Evolutionary conservation across 176 grass and related monocot species (phyloP).

Genomic region (Carex littledalei): DNA sequence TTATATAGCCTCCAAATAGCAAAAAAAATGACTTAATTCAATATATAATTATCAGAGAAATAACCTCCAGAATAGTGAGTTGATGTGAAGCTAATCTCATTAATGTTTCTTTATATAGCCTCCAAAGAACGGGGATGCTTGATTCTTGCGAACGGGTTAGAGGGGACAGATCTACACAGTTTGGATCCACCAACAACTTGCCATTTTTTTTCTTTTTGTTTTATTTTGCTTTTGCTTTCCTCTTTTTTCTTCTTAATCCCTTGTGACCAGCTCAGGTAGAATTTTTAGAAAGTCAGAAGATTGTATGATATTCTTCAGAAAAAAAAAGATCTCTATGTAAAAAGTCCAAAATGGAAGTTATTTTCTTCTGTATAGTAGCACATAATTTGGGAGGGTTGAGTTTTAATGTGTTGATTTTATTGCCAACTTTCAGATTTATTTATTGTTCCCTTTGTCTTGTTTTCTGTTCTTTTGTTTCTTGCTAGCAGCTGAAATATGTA

Average conservation of each 20-base stretch:
- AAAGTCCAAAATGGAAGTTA: conserved; percentile 6
- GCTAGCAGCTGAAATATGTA: conserved; percentile 4
- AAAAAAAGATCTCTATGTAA: conserved; percentile 2
- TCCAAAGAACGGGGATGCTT: conserved; percentile 14
- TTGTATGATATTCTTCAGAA: conserved; percentile 22
- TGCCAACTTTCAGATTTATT: not conserved
- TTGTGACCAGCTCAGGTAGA: conserved; percentile 16
- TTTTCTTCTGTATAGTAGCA: conserved; percentile 18
- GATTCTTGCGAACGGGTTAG: not conserved
- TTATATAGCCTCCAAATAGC: not conserved
- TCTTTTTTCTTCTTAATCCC: not conserved
- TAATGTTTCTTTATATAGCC: conserved; percentile 8
- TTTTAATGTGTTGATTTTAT: conserved; percentile 7
- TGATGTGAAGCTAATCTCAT: conserved; percentile 1
- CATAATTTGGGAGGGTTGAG: conserved; percentile 4
- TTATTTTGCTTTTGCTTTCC: not conserved
- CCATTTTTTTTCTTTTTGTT: not conserved
- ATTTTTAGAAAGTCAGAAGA: conserved; percentile 22
- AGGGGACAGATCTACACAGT: conserved; percentile 17
- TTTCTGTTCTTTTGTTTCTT: not conserved
- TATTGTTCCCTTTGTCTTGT: not conserved
- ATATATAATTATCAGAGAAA: not conserved
- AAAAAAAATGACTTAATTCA: not conserved
- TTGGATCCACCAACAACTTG: conserved; percentile 19
- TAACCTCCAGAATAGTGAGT: not conserved